These are phyloP conservation scores for Colletotrichum plurivorum DNA, from an alignment of 2,329 filamentous ascomycete genomes.

Conservation along the genomic window DNA sequence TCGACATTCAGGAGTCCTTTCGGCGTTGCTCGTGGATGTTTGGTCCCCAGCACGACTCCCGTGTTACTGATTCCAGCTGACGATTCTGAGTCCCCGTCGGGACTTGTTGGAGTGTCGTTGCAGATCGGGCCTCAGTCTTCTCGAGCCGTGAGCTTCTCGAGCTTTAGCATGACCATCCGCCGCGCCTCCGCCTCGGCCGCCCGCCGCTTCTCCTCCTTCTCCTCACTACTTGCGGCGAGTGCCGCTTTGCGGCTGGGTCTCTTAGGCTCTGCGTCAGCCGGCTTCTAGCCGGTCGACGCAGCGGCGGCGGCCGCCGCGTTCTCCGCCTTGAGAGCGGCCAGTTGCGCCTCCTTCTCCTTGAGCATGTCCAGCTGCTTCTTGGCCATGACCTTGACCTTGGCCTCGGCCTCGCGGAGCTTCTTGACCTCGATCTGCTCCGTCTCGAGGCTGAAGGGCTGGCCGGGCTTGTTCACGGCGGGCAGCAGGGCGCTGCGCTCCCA, in stretches of 20 bases:
- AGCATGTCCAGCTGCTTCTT: constrained; percentile 72
- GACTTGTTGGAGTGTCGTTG: no score
- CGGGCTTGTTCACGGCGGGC: constrained; percentile 75
- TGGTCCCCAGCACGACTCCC: no score
- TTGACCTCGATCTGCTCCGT: constrained; percentile 76
- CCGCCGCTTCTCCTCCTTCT: no score
- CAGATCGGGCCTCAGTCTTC: no score
- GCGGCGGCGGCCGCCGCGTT: constrained; percentile 61
- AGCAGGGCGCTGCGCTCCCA: constrained; percentile 82
- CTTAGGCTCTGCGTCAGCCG: constrained; percentile 8
- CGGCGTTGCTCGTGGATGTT: no score
- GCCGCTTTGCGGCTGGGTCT: constrained; percentile 15
- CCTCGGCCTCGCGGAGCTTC: constrained; percentile 73
- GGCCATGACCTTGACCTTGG: constrained; percentile 73
- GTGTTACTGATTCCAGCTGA: no score
- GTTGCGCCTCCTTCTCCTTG: constrained; percentile 74
- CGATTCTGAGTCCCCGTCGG: no score
- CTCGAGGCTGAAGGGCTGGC: constrained; percentile 80
- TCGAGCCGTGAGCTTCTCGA: background rate
- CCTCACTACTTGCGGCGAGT: no score
- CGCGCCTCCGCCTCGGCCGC: background rate
- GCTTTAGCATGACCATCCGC: background rate
- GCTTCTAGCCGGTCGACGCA: constrained; percentile 29
- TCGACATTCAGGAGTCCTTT: no score
- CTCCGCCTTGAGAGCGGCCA: constrained; percentile 73